Base-by-base conservation (phyloP, 495 filamentous ascomycete genomes). In the Talaromyces borbonicus region DNA sequence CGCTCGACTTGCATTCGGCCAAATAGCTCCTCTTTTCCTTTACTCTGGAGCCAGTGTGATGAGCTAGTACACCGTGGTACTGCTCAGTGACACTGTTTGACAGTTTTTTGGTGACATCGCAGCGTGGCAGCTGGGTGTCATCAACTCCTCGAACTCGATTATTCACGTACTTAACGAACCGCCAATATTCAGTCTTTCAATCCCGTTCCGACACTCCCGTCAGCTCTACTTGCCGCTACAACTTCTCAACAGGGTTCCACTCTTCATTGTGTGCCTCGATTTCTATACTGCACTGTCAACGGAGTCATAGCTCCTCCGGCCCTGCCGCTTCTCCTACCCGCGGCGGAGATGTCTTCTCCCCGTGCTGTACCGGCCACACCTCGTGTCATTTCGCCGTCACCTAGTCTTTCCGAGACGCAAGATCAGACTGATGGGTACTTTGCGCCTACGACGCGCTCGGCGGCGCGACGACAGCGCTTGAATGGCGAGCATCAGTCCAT, bases 361-460 rank as follows among this genome's bases (percentile, higher is more conserved):
- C 58, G 57, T 36, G 55, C 63, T 41, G 66, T 81, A 24, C 83
- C 83, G 43, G 71, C 74, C 41, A 81, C 77, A 47, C 83, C 83
- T 50, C 77, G 81, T 52, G 76, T 86, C 52, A 84, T 81, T 48
- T 84, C 82, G 19, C 83, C 83, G 14, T 79, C 79, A 16, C 81
- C 81, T 43, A 74, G 81, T 1, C 72, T 78, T 11, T 79, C 80
- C 44, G 80, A 84, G 40, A 55, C 52, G 23, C 65, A 64, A 53
- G 55, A 68, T 36, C 54, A 63, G 54, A 61, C 57, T 47, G 72
- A 78, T 49, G 65, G 60, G 29, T 84, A 83, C 58, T 67, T 67
- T 47, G 80, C 72, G 15, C 83, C 83, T 8, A 65, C 74, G 30
- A 85, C 80, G 30, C 71, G 83, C 46, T 83, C 81, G 30, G 74